phyloP scores from a whole-genome alignment of 192 early-diverging fungal species.

The Coemansia sp. region DNA sequence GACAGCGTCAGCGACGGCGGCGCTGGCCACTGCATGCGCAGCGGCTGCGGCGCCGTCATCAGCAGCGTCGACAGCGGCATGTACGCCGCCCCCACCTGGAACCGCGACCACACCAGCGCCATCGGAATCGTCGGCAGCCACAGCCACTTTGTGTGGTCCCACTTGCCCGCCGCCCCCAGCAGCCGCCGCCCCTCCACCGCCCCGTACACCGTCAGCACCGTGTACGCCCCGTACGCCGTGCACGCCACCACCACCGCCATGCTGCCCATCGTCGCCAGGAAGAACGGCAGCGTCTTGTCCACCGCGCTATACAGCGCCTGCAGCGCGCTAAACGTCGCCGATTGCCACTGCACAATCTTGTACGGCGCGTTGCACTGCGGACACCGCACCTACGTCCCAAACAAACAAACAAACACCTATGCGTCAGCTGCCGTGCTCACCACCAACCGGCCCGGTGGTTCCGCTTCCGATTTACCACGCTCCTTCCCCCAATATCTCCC shows the following conservation, averaged over 20 bases:
- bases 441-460: too few relatives aligned
- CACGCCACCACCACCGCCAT: constrained; percentile 60
- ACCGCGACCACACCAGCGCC: constrained; percentile 59
- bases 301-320: constrained; percentile 53
- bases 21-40: constrained; percentile 57
- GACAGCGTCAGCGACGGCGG: constrained; percentile 60
- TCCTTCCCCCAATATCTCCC: too few relatives aligned
- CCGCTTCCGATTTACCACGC: too few relatives aligned
- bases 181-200: constrained; percentile 57
- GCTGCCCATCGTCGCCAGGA: constrained; percentile 58
- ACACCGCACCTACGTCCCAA: constrained; percentile 56
- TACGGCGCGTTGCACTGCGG: constrained; percentile 68
- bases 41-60: constrained; percentile 54
- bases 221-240: constrained; percentile 66
- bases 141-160: constrained; percentile 64
- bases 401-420: too few relatives aligned
- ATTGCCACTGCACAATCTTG: constrained; percentile 55
- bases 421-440: too few relatives aligned
- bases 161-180: constrained; percentile 52
- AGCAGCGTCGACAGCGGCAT: constrained; percentile 62
- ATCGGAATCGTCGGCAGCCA: constrained; percentile 58
- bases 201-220: constrained; percentile 65
- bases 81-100: constrained; percentile 54
- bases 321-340: constrained; percentile 51
- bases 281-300: constrained; percentile 59